phyloP scores from a whole-genome alignment of 768 basidiomycete species.

The Auricularia sp. region DNA sequence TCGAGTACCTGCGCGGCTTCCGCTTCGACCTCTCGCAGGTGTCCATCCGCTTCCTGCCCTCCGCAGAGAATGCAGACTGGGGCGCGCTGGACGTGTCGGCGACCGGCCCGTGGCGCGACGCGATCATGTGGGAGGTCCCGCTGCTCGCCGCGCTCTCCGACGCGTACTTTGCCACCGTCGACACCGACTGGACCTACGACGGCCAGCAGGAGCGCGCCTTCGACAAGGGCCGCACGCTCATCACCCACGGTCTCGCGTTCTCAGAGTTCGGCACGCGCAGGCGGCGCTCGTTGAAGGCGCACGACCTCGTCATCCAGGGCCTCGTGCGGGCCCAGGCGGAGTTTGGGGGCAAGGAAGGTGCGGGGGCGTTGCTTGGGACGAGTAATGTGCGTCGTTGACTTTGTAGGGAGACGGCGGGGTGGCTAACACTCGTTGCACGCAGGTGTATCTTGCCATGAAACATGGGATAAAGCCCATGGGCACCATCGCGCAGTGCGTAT shows the following conservation, averaged over 20 bases:
- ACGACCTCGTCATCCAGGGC: conserved; percentile 66
- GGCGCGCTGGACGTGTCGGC: conserved; percentile 69
- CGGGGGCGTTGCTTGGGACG: conserved; percentile 65
- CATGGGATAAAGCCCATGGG: conserved; percentile 60
- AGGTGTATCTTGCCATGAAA: conserved; percentile 82
- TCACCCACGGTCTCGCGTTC: conserved; percentile 56
- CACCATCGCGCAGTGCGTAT: conserved; percentile 75
- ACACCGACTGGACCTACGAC: conserved; percentile 78
- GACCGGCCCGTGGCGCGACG: conserved; percentile 65
- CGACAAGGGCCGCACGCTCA: conserved; percentile 54
- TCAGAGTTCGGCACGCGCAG: conserved; percentile 86
- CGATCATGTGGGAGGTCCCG: conserved; percentile 94
- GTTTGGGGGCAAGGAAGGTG: conserved; percentile 20
- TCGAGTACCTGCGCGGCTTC: conserved; percentile 62
- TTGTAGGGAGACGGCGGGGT: background rate
- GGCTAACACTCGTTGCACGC: background rate
- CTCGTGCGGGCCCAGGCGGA: conserved; percentile 58
- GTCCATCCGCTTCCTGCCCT: conserved; percentile 50
- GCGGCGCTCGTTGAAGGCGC: conserved; percentile 59
- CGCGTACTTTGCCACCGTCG: conserved; percentile 67
- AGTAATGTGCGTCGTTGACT: conserved; percentile 59
- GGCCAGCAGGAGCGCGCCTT: conserved; percentile 73
- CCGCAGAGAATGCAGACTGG: conserved; percentile 30
- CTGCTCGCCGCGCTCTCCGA: conserved; percentile 90
- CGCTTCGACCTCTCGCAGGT: conserved; percentile 72